Evolutionary conservation across 2,329 filamentous ascomycete species (phyloP).

Genomic region (Pseudocercospora pini-densiflorae): DNA sequence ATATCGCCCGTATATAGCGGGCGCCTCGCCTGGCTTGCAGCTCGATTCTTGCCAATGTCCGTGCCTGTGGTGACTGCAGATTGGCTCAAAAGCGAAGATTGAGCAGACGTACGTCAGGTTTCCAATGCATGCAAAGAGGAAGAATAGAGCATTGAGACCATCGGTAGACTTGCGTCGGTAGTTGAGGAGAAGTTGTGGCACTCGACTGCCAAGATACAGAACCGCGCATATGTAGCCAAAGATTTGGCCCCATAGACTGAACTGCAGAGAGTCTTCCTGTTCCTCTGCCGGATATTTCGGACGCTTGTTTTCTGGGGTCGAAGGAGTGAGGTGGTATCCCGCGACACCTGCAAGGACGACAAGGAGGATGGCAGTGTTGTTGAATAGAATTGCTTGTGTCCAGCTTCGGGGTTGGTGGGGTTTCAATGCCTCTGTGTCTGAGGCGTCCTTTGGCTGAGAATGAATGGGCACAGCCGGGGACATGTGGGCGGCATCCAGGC

Average conservation of each 20-base stretch:
- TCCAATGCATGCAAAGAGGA: slow-evolving; percentile 93
- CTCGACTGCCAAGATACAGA: slow-evolving; percentile 84
- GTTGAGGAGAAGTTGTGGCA: slow-evolving; percentile 91
- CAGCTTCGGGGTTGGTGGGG: slow-evolving; percentile 46
- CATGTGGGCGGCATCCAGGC: slow-evolving; percentile 69
- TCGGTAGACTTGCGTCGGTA: slow-evolving; percentile 92
- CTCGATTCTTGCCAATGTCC: slow-evolving; percentile 42
- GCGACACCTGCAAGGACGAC: slow-evolving; percentile 82
- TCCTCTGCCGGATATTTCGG: slow-evolving; percentile 38
- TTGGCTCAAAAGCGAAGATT: slow-evolving; percentile 86
- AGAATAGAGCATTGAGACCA: slow-evolving; percentile 91
- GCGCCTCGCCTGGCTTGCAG: slow-evolving; percentile 70
- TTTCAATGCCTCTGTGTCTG: slow-evolving; percentile 39
- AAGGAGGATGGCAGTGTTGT: slow-evolving; percentile 74
- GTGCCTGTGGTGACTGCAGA: slow-evolving; percentile 55
- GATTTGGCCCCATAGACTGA: slow-evolving; percentile 81
- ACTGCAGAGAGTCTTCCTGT: slow-evolving; percentile 59
- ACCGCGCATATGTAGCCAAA: slow-evolving; percentile 92
- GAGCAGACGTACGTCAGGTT: slow-evolving; percentile 92
- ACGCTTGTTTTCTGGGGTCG: slow-evolving; percentile 38
- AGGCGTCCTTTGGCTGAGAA: slow-evolving; percentile 48
- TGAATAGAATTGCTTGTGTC: slow-evolving; percentile 67
- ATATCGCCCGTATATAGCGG: slow-evolving; percentile 74
- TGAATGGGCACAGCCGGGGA: slow-evolving; percentile 84
- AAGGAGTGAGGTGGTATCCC: slow-evolving; percentile 78